phyloP scores from a whole-genome alignment of 139 green algal species.

The Coelastrella sp. region DNA sequence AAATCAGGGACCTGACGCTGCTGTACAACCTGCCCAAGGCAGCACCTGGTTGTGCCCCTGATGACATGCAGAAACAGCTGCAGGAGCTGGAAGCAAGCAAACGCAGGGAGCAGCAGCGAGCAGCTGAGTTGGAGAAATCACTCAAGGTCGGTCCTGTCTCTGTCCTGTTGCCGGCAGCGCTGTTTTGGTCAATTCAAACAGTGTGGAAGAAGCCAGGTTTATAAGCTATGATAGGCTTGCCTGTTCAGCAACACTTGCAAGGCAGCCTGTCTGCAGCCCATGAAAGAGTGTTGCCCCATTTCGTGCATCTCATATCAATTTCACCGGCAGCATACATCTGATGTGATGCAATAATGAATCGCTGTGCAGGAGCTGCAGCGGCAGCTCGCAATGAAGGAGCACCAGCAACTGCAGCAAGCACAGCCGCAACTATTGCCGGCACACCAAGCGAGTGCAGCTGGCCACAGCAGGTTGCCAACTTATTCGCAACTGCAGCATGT shows the following conservation, averaged over 20 bases:
- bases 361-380: conserved; percentile 9
- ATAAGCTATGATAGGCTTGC: no score
- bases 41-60: neutral
- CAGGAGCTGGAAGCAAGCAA: conserved; percentile 12
- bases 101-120: neutral
- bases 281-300: no score
- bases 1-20: neutral
- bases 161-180: neutral
- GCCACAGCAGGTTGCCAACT: no score
- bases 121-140: neutral
- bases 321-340: no score
- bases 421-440: neutral
- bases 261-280: no score
- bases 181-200: no score
- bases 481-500: no score
- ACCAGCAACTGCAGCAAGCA: conserved; percentile 22
- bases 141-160: conserved; percentile 3
- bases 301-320: no score
- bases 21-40: conserved; percentile 48
- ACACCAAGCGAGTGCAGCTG: neutral
- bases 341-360: no score
- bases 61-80: conserved; percentile 27
- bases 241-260: no score
- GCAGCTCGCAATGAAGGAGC: neutral
- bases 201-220: no score